A percentile compares a stretch with the other conserved stretches of the same genome.
Conservation (phyloP, 495 filamentous ascomycete genomes). For the Aspergillus panamensis region DNA sequence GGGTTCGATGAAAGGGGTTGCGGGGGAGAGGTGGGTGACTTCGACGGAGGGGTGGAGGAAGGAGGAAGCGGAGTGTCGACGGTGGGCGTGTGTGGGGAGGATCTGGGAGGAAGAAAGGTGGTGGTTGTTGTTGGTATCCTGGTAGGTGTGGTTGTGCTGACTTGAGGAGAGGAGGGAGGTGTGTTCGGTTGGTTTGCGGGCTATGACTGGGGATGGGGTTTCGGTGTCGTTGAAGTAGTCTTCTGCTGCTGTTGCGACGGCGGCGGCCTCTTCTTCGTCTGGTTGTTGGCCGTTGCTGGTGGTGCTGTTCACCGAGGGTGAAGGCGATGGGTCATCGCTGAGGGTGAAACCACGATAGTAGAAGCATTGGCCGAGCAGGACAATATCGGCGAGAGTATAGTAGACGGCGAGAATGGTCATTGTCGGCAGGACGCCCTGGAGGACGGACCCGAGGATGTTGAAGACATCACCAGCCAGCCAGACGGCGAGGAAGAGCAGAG, state of each 20-base stretch:
- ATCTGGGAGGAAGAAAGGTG: background rate
- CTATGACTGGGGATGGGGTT: constrained; percentile 11
- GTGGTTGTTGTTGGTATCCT: constrained; percentile 12
- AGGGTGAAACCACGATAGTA: constrained; percentile 87
- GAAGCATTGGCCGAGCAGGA: constrained; percentile 83
- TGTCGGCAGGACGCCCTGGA: constrained; percentile 93
- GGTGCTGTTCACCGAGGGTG: background rate
- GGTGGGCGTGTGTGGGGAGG: background rate
- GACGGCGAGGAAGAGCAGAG: constrained; percentile 81
- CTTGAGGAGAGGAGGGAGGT: constrained; percentile 31
- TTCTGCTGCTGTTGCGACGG: constrained; percentile 10
- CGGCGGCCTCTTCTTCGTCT: background rate
- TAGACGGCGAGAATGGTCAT: constrained; percentile 96
- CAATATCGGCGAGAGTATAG: constrained; percentile 90
- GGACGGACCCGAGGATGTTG: constrained; percentile 86
- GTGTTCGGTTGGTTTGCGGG: constrained; percentile 29
- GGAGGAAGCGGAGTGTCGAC: constrained; percentile 34
- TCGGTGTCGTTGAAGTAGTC: constrained; percentile 18
- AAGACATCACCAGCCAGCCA: constrained; percentile 95
- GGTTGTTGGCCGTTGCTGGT: background rate
- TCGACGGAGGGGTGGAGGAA: constrained; percentile 42
- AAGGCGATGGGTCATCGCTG: constrained; percentile 49
- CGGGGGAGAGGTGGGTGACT: constrained; percentile 74
- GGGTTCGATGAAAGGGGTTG: constrained; percentile 61
- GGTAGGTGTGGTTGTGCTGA: constrained; percentile 23